Conservation (phyloP, 2,329 filamentous ascomycete genomes). For the Xylariaceae sp. region DNA sequence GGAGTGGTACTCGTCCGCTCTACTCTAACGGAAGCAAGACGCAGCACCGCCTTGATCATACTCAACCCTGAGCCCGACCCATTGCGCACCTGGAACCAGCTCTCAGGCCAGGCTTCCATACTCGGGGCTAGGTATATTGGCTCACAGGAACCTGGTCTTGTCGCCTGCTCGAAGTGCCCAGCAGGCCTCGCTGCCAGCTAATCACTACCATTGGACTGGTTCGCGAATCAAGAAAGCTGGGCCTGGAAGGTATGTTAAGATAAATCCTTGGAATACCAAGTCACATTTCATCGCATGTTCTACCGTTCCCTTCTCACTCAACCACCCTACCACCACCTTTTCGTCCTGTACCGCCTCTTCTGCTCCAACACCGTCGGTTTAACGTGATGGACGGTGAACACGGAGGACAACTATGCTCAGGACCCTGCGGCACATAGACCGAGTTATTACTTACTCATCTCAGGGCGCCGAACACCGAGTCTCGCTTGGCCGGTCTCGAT, state of each 20-base stretch:
- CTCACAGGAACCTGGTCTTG: background rate
- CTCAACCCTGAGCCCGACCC: too few species aligned
- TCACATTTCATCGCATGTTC: too few species aligned
- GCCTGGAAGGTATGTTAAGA: too few species aligned
- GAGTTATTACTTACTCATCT: too few species aligned
- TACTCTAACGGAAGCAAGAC: background rate
- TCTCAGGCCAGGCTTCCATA: background rate
- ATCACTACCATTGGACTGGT: too few species aligned
- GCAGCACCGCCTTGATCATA: background rate
- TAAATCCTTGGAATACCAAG: too few species aligned
- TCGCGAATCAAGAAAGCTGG: too few species aligned
- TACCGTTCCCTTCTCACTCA: too few species aligned
- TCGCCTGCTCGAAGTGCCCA: background rate
- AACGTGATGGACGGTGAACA: background rate
- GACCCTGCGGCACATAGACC: too few species aligned
- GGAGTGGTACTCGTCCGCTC: background rate
- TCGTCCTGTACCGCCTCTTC: background rate
- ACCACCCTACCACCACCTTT: too few species aligned
- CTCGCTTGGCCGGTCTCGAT: constrained; percentile 40
- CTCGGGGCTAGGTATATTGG: background rate
- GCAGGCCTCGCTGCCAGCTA: too few species aligned
- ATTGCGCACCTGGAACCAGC: too few species aligned
- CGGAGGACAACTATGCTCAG: background rate
- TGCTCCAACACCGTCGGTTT: background rate
- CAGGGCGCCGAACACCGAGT: background rate